A percentile compares a stretch with the other conserved stretches of the same genome.
Conservation (phyloP, 1,284 basidiomycete species). For the Stygiomarasmius scandens region DNA sequence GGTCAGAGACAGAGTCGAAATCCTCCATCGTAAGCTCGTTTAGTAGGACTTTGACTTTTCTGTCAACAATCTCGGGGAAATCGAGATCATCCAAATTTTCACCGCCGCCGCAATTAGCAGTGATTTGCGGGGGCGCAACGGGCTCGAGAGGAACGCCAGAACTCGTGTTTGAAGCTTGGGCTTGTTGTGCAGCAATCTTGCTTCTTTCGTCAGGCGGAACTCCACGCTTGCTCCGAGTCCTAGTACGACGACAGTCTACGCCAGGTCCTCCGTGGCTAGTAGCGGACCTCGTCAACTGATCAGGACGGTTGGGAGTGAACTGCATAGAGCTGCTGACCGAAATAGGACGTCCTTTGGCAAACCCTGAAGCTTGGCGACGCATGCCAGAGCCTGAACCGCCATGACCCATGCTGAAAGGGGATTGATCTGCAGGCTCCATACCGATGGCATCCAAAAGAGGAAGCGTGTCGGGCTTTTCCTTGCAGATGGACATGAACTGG, state of each 20-base stretch:
- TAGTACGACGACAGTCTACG: conserved; percentile 60
- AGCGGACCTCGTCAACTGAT: conserved; percentile 71
- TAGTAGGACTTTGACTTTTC: conserved; percentile 91
- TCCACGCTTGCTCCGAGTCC: conserved; percentile 78
- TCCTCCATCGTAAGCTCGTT: conserved; percentile 98
- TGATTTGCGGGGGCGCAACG: conserved; percentile 75
- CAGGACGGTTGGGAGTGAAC: conserved; percentile 45
- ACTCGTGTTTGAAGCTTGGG: conserved; percentile 18
- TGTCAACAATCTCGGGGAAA: conserved; percentile 84
- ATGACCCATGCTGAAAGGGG: conserved; percentile 53
- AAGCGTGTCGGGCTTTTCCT: conserved; percentile 90
- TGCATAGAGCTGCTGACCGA: conserved; percentile 50
- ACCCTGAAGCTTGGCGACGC: conserved; percentile 54
- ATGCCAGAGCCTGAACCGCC: conserved; percentile 63
- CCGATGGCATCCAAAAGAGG: conserved; percentile 92
- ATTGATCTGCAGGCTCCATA: conserved; percentile 75
- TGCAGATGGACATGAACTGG: conserved; percentile 96
- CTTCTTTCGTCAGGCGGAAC: conserved; percentile 59
- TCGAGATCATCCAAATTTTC: conserved; percentile 56
- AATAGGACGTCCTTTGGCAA: conserved; percentile 46
- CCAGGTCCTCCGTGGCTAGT: conserved; percentile 73
- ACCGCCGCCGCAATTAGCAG: conserved; percentile 84
- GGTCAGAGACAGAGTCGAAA: conserved; percentile 93
- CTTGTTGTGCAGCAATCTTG: conserved; percentile 30
- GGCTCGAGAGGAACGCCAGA: conserved; percentile 48